Base-by-base conservation (phyloP, 2,329 filamentous ascomycete species). In the Arthrobotrys musiformis region DNA sequence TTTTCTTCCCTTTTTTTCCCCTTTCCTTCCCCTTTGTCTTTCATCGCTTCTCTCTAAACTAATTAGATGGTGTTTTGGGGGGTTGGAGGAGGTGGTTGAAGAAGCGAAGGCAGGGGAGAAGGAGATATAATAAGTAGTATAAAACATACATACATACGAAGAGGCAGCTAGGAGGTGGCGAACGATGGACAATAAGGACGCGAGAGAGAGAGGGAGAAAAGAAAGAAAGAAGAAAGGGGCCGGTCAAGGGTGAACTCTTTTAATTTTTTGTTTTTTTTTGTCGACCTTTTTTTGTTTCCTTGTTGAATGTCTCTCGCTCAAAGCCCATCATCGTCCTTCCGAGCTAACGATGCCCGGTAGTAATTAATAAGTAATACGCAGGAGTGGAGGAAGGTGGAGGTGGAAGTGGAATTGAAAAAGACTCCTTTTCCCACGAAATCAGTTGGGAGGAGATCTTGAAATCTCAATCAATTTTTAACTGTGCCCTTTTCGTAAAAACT, bases 281-380 rank as follows among this genome's bases (percentile, higher is more conserved):
- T 44, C 19, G 28, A n/a, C 42, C 33, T 44, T 54, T 54, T 9
- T 42, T 33, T 33, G 9, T 33, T n/a, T n/a, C n/a, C n/a, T n/a
- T 33, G 30, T 33, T 66, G 4, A n/a, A 33, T 68, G 54, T 68
- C 70, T 75, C 63, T 75, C 63, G 35, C 48, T 69, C 56, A 15
- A 24, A 28, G 33, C 48, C n/a, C 62, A 11, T 46, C 61, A 30
- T 37, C 46, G 48, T 74, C 70, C 61, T 67, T 74, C 70, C 46
- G 40, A 67, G 70, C 61, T 54, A 52, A 35, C 22, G 24, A 35
- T 33, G 42, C 61, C 44, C 52, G 26, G 63, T 68, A 63, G 62
- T 75, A 75, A 68, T 75, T 75, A 75, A 75, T 75, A 75, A 48
- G 70, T 70, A 70, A 70, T 75, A 74, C 4, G 5, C 19, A 58